Percentiles rank a stretch among this genome's conserved stretches.
Conservation (phyloP, 2,329 filamentous ascomycete genomes). For the Sclerotinia borealis region DNA sequence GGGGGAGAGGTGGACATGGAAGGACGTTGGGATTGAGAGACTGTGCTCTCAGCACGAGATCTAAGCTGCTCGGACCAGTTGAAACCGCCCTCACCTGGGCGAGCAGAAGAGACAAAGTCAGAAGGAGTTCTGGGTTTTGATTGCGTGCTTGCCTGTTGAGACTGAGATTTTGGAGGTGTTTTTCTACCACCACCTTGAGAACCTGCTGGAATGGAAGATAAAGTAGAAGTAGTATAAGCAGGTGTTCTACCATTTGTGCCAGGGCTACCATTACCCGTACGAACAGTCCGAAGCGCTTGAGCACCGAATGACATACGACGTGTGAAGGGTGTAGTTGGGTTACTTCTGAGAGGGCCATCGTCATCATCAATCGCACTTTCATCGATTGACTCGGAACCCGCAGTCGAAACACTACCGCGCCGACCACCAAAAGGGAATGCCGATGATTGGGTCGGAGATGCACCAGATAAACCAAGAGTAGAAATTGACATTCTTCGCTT, state of each 20-base stretch:
- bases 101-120: slow-evolving; percentile 55
- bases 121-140: slow-evolving; percentile 54
- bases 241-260: slow-evolving; percentile 30
- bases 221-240: slow-evolving; percentile 26
- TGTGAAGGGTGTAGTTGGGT: slow-evolving; percentile 67
- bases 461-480: slow-evolving; percentile 67
- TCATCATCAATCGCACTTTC: slow-evolving; percentile 69
- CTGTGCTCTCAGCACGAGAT: slow-evolving; percentile 78
- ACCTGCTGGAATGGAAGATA: slow-evolving; percentile 28
- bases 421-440: slow-evolving; percentile 49
- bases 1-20: slow-evolving; percentile 49
- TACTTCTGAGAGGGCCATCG: slow-evolving; percentile 45
- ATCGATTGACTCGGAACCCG: slow-evolving; percentile 56
- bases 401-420: slow-evolving; percentile 65
- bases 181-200: slow-evolving; percentile 22
- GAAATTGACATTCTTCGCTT: slow-evolving; percentile 66
- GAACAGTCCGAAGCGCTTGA: slow-evolving; percentile 47
- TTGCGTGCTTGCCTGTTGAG: slow-evolving; percentile 50
- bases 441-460: slow-evolving; percentile 53
- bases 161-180: slow-evolving; percentile 24
- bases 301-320: slow-evolving; percentile 88
- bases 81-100: slow-evolving; percentile 82
- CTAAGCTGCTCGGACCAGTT: slow-evolving; percentile 97
- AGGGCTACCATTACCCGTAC: slow-evolving; percentile 32
- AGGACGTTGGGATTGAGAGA: slow-evolving; percentile 47